These are phyloP conservation scores for Henningerozyma blattae DNA, from an alignment of 805 yeast species.

Conservation along the genomic window DNA sequence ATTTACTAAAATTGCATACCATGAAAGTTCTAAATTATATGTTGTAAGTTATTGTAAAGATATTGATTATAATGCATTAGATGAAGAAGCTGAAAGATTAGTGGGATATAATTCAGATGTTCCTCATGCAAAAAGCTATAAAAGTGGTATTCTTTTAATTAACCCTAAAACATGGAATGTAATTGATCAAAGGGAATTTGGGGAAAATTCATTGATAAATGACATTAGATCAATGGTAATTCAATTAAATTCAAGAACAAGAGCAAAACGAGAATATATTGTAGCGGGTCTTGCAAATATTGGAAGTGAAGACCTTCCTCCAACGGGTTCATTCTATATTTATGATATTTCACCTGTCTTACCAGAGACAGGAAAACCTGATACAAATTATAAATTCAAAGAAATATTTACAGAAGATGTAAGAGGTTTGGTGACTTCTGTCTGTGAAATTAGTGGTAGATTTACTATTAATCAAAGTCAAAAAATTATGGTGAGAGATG, in stretches of 20 bases:
- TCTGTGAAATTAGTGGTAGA: constrained; percentile 73
- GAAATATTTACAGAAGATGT: constrained; percentile 60
- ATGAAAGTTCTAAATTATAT: constrained; percentile 50
- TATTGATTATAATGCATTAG: constrained; percentile 51
- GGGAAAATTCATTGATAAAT: constrained; percentile 48
- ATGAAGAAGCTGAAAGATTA: constrained; percentile 59
- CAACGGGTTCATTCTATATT: constrained; percentile 67
- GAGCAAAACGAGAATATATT: constrained; percentile 48
- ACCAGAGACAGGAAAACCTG: constrained; percentile 83
- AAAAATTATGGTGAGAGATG: constrained; percentile 60
- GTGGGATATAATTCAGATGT: constrained; percentile 38
- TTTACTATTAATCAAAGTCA: constrained; percentile 82
- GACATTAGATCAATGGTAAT: constrained; percentile 25
- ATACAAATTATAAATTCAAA: constrained; percentile 67
- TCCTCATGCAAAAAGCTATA: constrained; percentile 44
- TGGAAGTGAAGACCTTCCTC: constrained; percentile 68
- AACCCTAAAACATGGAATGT: constrained; percentile 70
- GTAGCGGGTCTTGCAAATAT: constrained; percentile 70
- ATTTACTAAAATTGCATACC: constrained; percentile 55
- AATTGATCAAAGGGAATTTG: constrained; percentile 56
- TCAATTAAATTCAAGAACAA: constrained; percentile 28
- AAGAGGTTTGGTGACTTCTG: constrained; percentile 72
- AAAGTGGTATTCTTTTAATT: constrained; percentile 50
- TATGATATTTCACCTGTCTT: constrained; percentile 71
- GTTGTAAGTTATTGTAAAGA: constrained; percentile 49